A percentile compares a stretch with the other conserved stretches of the same genome.
phyloP scores from a whole-genome alignment of 2,329 filamentous ascomycete genomes.

The Hypoxylon sp. region DNA sequence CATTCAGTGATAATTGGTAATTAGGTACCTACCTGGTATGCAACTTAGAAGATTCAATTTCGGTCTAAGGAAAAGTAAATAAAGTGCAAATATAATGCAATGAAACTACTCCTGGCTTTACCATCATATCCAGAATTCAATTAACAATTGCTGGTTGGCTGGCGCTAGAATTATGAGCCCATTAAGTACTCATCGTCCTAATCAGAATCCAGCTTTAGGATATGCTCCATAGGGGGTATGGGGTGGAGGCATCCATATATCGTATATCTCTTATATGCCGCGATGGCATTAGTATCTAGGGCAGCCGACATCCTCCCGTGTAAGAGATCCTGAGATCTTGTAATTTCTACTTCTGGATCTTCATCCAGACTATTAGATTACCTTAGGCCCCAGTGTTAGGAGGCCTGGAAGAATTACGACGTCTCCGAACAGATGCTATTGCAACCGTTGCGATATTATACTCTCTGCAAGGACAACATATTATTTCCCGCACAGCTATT shows the following conservation, averaged over 20 bases:
- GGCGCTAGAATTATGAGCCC: not conserved
- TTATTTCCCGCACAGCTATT: not conserved
- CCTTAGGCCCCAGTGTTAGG: not conserved
- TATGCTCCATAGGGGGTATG: not conserved
- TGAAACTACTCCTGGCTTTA: not conserved
- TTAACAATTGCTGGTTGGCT: not conserved
- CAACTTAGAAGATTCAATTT: conserved; percentile 12
- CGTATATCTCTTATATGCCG: not conserved
- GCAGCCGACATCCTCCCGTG: not conserved
- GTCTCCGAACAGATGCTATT: not conserved
- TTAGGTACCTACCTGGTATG: not conserved
- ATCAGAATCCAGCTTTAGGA: too few relatives aligned
- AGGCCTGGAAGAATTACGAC: not conserved
- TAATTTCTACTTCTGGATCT: not conserved
- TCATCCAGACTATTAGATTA: not conserved
- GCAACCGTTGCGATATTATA: conserved; percentile 1
- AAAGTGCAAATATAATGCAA: not conserved
- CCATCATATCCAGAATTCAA: not conserved
- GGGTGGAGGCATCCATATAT: not conserved
- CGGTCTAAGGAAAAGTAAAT: not conserved
- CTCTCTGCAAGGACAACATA: not conserved
- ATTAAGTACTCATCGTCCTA: not conserved
- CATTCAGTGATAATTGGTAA: conserved; percentile 9
- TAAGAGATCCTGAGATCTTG: not conserved
- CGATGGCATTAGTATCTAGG: not conserved